Base-by-base conservation (phyloP, 2,329 filamentous ascomycete genomes). In the Claviceps arundinis region DNA sequence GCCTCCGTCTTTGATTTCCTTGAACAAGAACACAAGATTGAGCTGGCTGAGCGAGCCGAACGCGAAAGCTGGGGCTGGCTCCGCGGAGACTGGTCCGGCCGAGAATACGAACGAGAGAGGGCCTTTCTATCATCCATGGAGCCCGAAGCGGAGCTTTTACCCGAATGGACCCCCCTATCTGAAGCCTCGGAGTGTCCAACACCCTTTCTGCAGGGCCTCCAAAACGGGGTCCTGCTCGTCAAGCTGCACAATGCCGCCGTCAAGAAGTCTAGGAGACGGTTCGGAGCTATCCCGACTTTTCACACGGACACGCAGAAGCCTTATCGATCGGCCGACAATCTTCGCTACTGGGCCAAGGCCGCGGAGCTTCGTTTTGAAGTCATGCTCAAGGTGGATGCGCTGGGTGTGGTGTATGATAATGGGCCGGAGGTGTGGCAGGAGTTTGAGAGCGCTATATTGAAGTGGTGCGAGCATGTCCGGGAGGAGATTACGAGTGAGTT, bases 311-410 rank as follows among this genome's bases (percentile, higher is more conserved):
- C 93, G 9, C 84, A 82, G 55, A 97, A 97, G 69, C 93, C 93
- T 0, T 98, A 98, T 66, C 85, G 93, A 48, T 84, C 84, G 56
- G 89, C 90, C 3, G 93, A 98, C 60, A 98, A 98, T 65, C 75
- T 98, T 56, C 81, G 89, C 42, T 98, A 86, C 73, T 98, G 93
- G 91, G 80, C 87, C 68, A 98, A 98, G 72, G 93, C 91, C 1
- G 89, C 90, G 7, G 90, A 98, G 70, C 75, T 97, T 54, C 82
- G 93, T 52, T 98, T 91, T 84, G 93, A 97, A 68, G 80, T 90
- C 41, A 78, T 86, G 59, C 74, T 97, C 50, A 80, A 84, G 56
- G 76, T 95, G 51, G 89, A 96, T 62, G 88, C 91, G 22, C 84
- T 94, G 68, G 89, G 85, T 30, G 78, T 96, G 7, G 90, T 95